Evolutionary conservation across 495 filamentous ascomycete genomes (phyloP), one percentile per base, ranked within the genome.

Genomic region (Podospora pseudopauciseta): DNA sequence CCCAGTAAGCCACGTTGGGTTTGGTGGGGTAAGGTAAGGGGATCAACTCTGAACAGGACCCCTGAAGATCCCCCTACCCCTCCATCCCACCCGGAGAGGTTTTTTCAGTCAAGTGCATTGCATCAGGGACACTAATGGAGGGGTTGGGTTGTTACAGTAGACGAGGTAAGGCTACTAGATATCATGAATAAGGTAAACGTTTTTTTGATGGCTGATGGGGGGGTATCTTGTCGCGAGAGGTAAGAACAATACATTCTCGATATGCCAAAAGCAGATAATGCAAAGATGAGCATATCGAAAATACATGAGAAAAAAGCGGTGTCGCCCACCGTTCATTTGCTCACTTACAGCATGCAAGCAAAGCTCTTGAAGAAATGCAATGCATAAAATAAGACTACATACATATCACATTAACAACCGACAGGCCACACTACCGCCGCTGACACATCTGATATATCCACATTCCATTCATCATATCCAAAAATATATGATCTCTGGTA

Each of bases 401-500:
- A 49, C 39, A 49, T 3, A 49, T 16, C 9, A 49, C 6, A 18
- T 11, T 2, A 13, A 13, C 39, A 49, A 11, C 15, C 5, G 7
- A 11, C 39, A 49, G 30, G 30, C 7, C 39, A 49, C 23, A 26
- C 7, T 32, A 7, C 3, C 1, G 30, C 30, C 30, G 30, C 30
- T 32, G 4, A 32, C 30, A 7, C 30, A 32, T 32, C 30, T 4
- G 30, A 32, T 58, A 20, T 58, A 20, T 58, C 56, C 7, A 20
- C 20, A 20, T 58, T n/a, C 7, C 56, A 58, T 7, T 32, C 30
- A 32, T 32, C 30, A 58, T n/a, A 20, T 28, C 59, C 59, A 61
- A 61, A 61, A n/a, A 26, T 61, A 20, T 61, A 32, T 32, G 59
- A 61, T 61, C 59, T 61, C 30, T 61, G 59, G 59, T 61, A 28